phyloP scores from a whole-genome alignment of 805 yeast genomes.

The Barnettozyma botsteinii region DNA sequence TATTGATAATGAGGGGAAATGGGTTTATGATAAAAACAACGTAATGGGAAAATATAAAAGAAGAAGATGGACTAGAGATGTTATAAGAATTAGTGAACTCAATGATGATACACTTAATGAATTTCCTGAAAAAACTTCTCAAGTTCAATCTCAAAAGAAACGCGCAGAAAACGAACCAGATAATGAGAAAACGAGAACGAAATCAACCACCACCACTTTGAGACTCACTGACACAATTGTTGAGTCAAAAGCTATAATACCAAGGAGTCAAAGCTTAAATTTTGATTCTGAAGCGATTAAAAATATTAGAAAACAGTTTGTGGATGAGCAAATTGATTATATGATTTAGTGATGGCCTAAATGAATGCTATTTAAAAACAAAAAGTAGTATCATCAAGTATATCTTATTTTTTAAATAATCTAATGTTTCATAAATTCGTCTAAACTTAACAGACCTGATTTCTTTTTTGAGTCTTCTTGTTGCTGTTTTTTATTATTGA shows the following conservation, averaged over 20 bases:
- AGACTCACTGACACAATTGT: too few relatives aligned
- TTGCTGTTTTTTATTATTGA: conserved; percentile 37
- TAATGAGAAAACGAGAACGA: background rate
- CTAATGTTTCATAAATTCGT: conserved; percentile 40
- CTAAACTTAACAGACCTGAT: conserved; percentile 37
- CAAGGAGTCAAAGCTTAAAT: background rate
- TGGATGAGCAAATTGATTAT: conserved; percentile 2
- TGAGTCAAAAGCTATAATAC: too few relatives aligned
- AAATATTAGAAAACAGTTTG: background rate
- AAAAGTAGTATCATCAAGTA: too few relatives aligned
- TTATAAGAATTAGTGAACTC: conserved; percentile 23
- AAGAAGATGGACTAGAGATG: conserved; percentile 58
- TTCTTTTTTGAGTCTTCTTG: conserved; percentile 28
- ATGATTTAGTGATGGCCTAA: conserved; percentile 4
- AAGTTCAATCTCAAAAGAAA: background rate
- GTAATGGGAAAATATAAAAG: conserved; percentile 41
- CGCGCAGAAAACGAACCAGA: background rate
- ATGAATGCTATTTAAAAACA: too few relatives aligned
- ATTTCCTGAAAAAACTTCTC: background rate
- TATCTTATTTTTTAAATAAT: too few relatives aligned
- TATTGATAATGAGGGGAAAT: conserved; percentile 70
- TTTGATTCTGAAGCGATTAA: too few relatives aligned
- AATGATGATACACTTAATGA: conserved; percentile 2
- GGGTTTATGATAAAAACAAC: conserved; percentile 64
- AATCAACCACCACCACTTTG: background rate